Evolutionary conservation across 257 asterid genomes (phyloP), one percentile per base, ranked within the genome.

Genomic region (Parsonsia alboflavescens): DNA sequence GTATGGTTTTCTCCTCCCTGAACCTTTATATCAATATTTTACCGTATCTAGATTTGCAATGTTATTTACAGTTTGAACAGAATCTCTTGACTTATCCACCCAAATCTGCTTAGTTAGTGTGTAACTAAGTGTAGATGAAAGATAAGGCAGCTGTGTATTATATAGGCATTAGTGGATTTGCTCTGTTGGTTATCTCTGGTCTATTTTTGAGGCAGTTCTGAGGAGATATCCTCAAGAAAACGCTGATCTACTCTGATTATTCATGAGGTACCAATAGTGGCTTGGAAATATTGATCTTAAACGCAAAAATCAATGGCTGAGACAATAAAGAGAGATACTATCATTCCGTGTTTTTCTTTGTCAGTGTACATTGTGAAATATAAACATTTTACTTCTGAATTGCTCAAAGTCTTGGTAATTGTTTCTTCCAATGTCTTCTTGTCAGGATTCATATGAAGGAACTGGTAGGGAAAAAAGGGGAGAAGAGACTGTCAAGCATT

Each of bases 381-480:
- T 5, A 30, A 6, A 0, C 7, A n/a, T 16, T 7, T 41, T 59
- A 19, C 50, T 44, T 45, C 15, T 62, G 63, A 10, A 28, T 3
- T 26, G 16, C 30, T 15, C 13, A 19, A 46, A 68, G 12, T 49
- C 28, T 50, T 0, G 5, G 12, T 3, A 36, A 42, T 48, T 33
- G 58, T 39, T 45, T 70, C 26, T 44, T 10, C 19, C 5, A 8
- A 5, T 17, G 9, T 57, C 46, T 39, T 13, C 39, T 70, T 17
- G 17, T 56, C 75, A 81, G 85, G 72, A n/a, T 81, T 57, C 79
- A 75, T 36, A 81, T 81, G 85, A 19, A 10, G 22, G 82, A 74
- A 46, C 41, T 81, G 77, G 48, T 81, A 19, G 85, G 85, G 22
- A 74, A 77, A 64, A 64, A 39, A 65, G 82, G 85, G 30, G 85